Conservation (phyloP, 192 early-diverging fungal genomes). For the Coemansia sp. region DNA sequence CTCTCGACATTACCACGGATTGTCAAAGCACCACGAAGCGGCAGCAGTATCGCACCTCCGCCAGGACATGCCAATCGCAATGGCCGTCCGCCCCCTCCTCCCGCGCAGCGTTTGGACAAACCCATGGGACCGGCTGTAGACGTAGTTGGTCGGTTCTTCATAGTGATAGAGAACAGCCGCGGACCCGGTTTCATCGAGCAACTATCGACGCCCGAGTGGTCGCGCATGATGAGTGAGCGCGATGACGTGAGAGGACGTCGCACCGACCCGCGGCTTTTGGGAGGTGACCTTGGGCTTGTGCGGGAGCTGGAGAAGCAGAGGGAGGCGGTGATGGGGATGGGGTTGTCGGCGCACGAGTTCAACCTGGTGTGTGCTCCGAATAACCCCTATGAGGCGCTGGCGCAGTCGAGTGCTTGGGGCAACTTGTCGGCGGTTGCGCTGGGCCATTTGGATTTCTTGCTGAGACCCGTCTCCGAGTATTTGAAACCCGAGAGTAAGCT, state of each 20-base stretch:
- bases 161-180: conserved; percentile 4
- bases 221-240: conserved; percentile 41
- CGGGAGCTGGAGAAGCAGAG: conserved; percentile 9
- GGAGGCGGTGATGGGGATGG: not conserved
- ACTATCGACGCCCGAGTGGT: conserved; percentile 26
- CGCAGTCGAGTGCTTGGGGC: not conserved
- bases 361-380: not conserved
- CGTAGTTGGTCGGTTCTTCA: not conserved
- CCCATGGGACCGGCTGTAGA: not conserved
- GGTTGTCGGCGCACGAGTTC: not conserved
- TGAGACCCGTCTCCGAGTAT: conserved; percentile 23
- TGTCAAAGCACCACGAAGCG: not conserved
- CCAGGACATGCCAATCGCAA: not conserved
- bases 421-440: conserved; percentile 19
- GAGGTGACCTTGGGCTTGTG: conserved; percentile 12
- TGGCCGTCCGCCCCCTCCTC: not conserved
- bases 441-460: conserved; percentile 28
- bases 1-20: conserved; percentile 13
- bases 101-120: not conserved
- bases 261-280: conserved; percentile 8
- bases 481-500: not conserved
- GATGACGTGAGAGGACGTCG: conserved; percentile 24
- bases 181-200: conserved; percentile 16
- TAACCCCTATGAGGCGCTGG: conserved; percentile 23
- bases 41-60: not conserved